These are phyloP conservation scores for Pyrenophora graminea DNA, from an alignment of 2,329 filamentous ascomycete genomes.

Conservation along the genomic window DNA sequence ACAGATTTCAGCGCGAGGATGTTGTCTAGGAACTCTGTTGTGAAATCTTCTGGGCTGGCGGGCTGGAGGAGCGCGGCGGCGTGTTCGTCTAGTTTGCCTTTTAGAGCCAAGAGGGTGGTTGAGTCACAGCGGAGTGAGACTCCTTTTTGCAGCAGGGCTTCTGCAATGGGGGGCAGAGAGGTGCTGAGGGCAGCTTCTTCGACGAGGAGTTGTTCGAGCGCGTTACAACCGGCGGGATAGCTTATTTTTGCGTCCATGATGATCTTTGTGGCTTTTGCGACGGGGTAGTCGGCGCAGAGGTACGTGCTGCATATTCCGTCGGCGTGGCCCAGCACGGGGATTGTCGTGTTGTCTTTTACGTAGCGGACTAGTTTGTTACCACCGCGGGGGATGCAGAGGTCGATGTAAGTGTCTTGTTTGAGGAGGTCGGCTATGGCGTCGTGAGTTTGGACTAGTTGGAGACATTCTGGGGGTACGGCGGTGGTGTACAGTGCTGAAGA, in stretches of 20 bases:
- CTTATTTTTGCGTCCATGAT: slow-evolving; percentile 90
- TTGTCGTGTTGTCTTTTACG: slow-evolving; percentile 88
- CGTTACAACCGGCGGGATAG: slow-evolving; percentile 95
- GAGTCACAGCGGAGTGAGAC: slow-evolving; percentile 83
- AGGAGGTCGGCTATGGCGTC: slow-evolving; percentile 90
- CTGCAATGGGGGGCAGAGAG: slow-evolving; percentile 72
- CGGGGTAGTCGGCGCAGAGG: slow-evolving; percentile 77
- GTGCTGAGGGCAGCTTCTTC: slow-evolving; percentile 70
- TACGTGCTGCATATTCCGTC: slow-evolving; percentile 91
- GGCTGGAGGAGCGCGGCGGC: slow-evolving; percentile 60
- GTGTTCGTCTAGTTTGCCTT: slow-evolving; percentile 50
- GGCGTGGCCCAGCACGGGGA: slow-evolving; percentile 93
- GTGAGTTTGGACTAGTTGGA: slow-evolving; percentile 92
- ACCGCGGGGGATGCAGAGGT: slow-evolving; percentile 91
- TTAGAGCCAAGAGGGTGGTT: slow-evolving; percentile 67
- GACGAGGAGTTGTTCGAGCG: slow-evolving; percentile 87
- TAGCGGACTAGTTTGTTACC: slow-evolving; percentile 88
- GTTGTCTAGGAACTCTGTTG: slow-evolving; percentile 87
- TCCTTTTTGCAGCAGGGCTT: slow-evolving; percentile 73
- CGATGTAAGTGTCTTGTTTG: slow-evolving; percentile 81
- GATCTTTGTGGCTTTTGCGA: slow-evolving; percentile 71
- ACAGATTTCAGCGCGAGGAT: slow-evolving; percentile 84
- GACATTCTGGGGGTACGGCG: slow-evolving; percentile 78
- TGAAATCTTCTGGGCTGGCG: slow-evolving; percentile 72
- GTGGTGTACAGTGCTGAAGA: slow-evolving; percentile 74